These are phyloP conservation scores for Physcomitrellopsis africana DNA, from an alignment of 225 moss, liverwort and hornwort species.

Conservation along the genomic window DNA sequence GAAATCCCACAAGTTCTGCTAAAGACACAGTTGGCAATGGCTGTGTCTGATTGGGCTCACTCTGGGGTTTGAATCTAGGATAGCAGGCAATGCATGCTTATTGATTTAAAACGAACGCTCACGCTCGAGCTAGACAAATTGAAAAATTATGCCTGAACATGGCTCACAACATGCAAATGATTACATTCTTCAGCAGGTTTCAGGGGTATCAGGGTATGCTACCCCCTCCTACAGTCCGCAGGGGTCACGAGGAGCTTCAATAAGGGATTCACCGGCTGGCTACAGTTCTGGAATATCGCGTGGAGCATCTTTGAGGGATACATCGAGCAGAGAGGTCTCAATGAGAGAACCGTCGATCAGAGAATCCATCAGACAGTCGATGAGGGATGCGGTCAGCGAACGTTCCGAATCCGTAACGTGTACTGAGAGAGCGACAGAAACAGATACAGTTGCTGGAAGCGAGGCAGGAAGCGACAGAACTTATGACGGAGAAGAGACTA, in stretches of 20 bases:
- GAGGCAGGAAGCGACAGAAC: conserved; percentile 59
- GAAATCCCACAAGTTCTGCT: background rate
- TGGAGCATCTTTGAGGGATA: conserved; percentile 43
- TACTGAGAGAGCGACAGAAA: conserved; percentile 49
- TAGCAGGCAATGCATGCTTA: background rate
- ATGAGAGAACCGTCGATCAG: conserved; percentile 35
- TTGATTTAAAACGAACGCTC: background rate
- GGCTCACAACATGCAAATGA: conserved; percentile 24
- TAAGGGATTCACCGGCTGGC: conserved; percentile 31
- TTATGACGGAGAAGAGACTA: conserved; percentile 50
- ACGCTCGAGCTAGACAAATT: conserved; percentile 3
- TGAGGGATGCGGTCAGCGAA: conserved; percentile 51
- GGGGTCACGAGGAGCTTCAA: conserved; percentile 37
- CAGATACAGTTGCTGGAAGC: conserved; percentile 47
- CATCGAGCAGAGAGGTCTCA: conserved; percentile 40
- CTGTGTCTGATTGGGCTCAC: background rate
- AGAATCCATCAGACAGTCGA: conserved; percentile 47
- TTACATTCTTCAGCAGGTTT: conserved; percentile 41
- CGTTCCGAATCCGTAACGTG: conserved; percentile 43
- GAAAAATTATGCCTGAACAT: background rate
- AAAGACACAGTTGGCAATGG: background rate
- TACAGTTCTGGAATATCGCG: conserved; percentile 36
- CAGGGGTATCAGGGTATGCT: conserved; percentile 60
- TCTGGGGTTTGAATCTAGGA: conserved; percentile 6
- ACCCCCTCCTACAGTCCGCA: conserved; percentile 63